Conservation (phyloP, 169 alveolate species). For the Plasmodium yoelii region DNA sequence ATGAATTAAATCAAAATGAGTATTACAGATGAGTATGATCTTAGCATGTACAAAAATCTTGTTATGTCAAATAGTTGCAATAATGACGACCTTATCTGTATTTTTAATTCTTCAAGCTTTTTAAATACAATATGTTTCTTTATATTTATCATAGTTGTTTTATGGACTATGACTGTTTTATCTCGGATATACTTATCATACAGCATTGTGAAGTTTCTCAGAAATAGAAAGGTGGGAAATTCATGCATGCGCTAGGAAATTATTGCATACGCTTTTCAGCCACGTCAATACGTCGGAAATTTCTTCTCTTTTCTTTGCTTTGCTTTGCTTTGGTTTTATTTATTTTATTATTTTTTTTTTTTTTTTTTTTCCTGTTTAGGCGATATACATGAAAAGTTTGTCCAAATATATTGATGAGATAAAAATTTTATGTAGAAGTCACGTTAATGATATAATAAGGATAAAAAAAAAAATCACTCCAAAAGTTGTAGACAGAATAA, state of each 20-base stretch:
- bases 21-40: slow-evolving; percentile 47
- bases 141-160: slow-evolving; percentile 20
- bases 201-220: slow-evolving; percentile 33
- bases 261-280: too few relatives aligned
- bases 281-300: too few relatives aligned
- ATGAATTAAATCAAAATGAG: slow-evolving; percentile 16
- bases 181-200: slow-evolving; percentile 35
- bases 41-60: slow-evolving; percentile 45
- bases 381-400: slow-evolving; percentile 48
- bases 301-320: too few relatives aligned
- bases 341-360: too few relatives aligned
- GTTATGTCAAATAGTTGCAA: slow-evolving; percentile 62
- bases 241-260: background rate
- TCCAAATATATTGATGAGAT: slow-evolving; percentile 38
- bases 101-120: slow-evolving; percentile 47
- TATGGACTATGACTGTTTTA: slow-evolving; percentile 19
- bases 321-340: too few relatives aligned
- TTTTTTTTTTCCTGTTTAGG: background rate
- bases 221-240: slow-evolving; percentile 41
- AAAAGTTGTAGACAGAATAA: slow-evolving; percentile 23
- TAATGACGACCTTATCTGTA: slow-evolving; percentile 32
- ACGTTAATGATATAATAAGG: slow-evolving; percentile 53
- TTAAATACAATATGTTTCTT: slow-evolving; percentile 44
- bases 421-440: slow-evolving; percentile 53
- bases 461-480: slow-evolving; percentile 55